phyloP scores from a whole-genome alignment of 768 basidiomycete species.

The Tricholomella constricta region DNA sequence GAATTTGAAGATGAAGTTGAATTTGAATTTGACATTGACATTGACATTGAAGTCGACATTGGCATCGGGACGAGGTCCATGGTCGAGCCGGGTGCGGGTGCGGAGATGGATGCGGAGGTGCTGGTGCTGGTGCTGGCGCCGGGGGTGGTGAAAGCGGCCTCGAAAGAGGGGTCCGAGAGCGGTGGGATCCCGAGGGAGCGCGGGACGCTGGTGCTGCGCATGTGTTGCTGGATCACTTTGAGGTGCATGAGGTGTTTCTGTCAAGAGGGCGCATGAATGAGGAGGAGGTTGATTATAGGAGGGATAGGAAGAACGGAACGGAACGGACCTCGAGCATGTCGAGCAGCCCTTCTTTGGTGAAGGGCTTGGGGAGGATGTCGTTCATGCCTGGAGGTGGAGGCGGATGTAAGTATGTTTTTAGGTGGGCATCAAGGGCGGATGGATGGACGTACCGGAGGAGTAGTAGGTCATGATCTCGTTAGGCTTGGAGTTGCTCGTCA shows the following conservation, averaged over 20 bases:
- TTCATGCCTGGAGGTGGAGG: slow-evolving; percentile 73
- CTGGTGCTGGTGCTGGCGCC: too few species aligned
- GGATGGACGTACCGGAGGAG: slow-evolving; percentile 53
- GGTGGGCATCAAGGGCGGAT: neutral
- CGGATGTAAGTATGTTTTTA: neutral
- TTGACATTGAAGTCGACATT: too few species aligned
- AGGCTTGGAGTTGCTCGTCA: slow-evolving; percentile 95
- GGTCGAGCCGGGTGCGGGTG: slow-evolving; percentile 10
- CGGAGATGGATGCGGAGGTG: slow-evolving; percentile 10
- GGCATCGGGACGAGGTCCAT: slow-evolving; percentile 10
- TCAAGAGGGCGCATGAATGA: slow-evolving; percentile 1
- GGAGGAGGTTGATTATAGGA: neutral
- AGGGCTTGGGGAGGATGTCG: slow-evolving; percentile 95
- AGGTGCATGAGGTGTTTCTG: slow-evolving; percentile 89
- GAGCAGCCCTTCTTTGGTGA: slow-evolving; percentile 89
- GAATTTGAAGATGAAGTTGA: too few species aligned
- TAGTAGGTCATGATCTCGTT: slow-evolving; percentile 92
- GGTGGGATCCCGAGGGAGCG: slow-evolving; percentile 70
- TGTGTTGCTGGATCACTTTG: slow-evolving; percentile 82
- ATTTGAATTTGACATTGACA: too few species aligned
- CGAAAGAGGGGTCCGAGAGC: slow-evolving; percentile 53
- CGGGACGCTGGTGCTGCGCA: slow-evolving; percentile 47
- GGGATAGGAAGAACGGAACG: neutral
- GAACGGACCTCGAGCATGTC: slow-evolving; percentile 83
- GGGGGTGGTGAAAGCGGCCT: slow-evolving; percentile 54